These are phyloP conservation scores for Erucastrum elatum DNA, from an alignment of 345 rosid species.

Conservation along the genomic window DNA sequence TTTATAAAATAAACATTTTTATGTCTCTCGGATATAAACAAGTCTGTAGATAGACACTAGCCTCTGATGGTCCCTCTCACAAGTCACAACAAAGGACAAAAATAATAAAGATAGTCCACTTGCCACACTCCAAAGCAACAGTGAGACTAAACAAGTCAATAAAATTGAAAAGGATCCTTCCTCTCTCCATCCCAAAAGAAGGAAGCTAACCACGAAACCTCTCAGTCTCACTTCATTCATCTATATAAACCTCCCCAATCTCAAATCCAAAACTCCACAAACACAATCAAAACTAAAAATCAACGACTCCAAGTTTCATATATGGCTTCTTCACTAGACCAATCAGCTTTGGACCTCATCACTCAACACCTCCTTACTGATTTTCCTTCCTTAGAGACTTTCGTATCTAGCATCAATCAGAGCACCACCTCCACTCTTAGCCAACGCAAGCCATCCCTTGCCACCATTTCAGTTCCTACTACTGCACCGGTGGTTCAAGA, in stretches of 20 bases:
- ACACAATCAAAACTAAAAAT: slow-evolving; percentile 2
- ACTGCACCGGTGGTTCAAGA: background rate
- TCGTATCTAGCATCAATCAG: slow-evolving; percentile 36
- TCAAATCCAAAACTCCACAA: background rate
- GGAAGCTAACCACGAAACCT: slow-evolving; percentile 22
- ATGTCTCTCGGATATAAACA: background rate
- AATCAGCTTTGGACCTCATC: slow-evolving; percentile 57
- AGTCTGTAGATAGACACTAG: background rate
- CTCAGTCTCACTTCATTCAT: slow-evolving; percentile 25
- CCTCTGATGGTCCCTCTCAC: background rate
- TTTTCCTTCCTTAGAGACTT: slow-evolving; percentile 48
- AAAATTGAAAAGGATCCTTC: slow-evolving; percentile 26
- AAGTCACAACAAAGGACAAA: background rate
- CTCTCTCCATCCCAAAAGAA: background rate
- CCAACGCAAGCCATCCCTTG: slow-evolving; percentile 64
- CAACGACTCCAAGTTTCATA: background rate
- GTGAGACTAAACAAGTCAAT: background rate
- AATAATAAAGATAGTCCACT: background rate
- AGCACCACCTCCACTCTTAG: slow-evolving; percentile 44
- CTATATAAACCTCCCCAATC: slow-evolving; percentile 15
- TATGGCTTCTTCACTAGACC: slow-evolving; percentile 28
- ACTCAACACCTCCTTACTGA: slow-evolving; percentile 62
- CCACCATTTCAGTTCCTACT: slow-evolving; percentile 24
- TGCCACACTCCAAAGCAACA: background rate
- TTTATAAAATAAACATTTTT: no score